Evolutionary conservation across 2,329 filamentous ascomycete species (phyloP), one percentile per base, ranked within the genome.

Genomic region (Alternaria longipes): DNA sequence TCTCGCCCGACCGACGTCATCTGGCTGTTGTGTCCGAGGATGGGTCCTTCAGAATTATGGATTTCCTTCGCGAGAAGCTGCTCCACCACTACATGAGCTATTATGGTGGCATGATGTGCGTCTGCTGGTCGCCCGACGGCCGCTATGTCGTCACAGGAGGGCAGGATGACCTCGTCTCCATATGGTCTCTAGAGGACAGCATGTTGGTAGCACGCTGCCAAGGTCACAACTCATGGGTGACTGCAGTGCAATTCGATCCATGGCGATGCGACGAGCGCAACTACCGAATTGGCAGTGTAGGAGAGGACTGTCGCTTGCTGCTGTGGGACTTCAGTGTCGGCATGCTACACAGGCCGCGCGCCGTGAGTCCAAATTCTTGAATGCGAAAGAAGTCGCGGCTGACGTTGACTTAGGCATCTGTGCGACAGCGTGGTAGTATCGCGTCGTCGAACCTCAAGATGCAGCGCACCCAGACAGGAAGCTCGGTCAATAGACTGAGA

Each of bases 251-350:
- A 4, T 99, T 98, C 77, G 95, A 99, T 77, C 93, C 93, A 0
- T 99, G 95, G 95, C 87, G 94, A 65, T 99, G 95, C 74, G 95
- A 99, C 74, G 93, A 97, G 75, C 89, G 91, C 70, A 98, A 93
- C 71, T 99, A 99, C 80, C 88, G 95, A 1, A 97, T 99, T 72
- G 95, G 95, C 30, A 97, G 93, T 72, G 94, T 99, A 1, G 95
- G 94, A 14, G 94, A 98, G 76, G 95, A 99, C 77, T 92, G 94
- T 71, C 86, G 93, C 59, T 83, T 99, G 18, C 87, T 97, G 60
- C 83, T 99, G 12, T 99, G 95, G 95, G 95, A 99, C 81, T 99
- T 99, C 77, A 97, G 90, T 67, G 93, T 97, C 42, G 93, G 93
- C 70, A 98, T 98, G 94, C 84, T 99, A 71, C 92, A 96, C 79